Evolutionary conservation across 306 rosid species (phyloP).

Genomic region (Vigna trinervia): DNA sequence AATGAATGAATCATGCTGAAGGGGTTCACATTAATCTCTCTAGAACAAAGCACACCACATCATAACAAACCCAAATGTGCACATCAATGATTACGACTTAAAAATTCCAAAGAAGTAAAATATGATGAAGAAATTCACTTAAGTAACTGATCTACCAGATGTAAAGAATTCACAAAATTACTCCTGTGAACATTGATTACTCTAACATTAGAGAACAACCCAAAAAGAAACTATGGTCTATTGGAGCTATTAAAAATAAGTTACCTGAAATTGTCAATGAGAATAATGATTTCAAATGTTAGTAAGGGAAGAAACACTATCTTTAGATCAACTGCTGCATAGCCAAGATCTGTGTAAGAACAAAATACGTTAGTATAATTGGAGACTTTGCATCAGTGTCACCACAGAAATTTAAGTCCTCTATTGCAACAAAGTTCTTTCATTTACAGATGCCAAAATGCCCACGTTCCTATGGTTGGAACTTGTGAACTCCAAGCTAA

Average conservation of each 20-base stretch:
- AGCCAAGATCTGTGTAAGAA: slow-evolving; percentile 65
- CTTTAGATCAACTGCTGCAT: slow-evolving; percentile 79
- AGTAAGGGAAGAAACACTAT: slow-evolving; percentile 93
- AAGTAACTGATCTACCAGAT: slow-evolving; percentile 9
- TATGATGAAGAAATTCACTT: background rate
- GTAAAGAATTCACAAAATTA: slow-evolving; percentile 9
- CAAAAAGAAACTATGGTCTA: slow-evolving; percentile 41
- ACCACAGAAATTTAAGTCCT: slow-evolving; percentile 30
- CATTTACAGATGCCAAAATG: slow-evolving; percentile 37
- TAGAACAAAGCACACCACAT: slow-evolving; percentile 13
- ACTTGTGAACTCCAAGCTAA: slow-evolving; percentile 28
- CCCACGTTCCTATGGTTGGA: slow-evolving; percentile 20
- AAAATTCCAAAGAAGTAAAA: slow-evolving; percentile 18
- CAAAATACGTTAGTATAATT: slow-evolving; percentile 40
- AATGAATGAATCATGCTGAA: slow-evolving; percentile 25
- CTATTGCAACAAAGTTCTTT: slow-evolving; percentile 9
- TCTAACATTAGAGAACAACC: slow-evolving; percentile 9
- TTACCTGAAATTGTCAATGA: slow-evolving; percentile 95
- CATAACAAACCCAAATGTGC: slow-evolving; percentile 21
- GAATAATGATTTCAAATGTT: slow-evolving; percentile 82
- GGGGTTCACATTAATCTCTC: slow-evolving; percentile 23
- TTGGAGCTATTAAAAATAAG: slow-evolving; percentile 34
- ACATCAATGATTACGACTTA: slow-evolving; percentile 28
- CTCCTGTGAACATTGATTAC: slow-evolving; percentile 11
- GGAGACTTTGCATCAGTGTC: slow-evolving; percentile 38